Evolutionary conservation across 371 early-diverging fungal genomes (phyloP), one percentile per base, ranked within the genome.

Genomic region (Lichtheimia hyalospora): DNA sequence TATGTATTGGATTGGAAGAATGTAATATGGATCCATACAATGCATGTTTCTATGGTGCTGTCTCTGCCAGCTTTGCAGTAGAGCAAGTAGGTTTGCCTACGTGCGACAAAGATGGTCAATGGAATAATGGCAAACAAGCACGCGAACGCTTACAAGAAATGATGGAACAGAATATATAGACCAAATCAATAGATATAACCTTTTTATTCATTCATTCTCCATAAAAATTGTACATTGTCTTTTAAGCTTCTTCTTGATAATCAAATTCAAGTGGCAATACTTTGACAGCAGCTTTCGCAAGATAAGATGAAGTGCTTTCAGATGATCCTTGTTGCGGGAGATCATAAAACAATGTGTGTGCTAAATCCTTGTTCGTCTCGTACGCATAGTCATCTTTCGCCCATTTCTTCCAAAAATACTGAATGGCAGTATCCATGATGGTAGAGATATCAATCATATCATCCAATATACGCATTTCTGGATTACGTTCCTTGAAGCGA

Each of bases 321-420:
- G 63, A 24, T 25, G 69, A 68, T 3, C 82, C 88, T 25, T 89
- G 86, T 39, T 85, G 82, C 3, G 89, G 89, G 62, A 93, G 63
- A 70, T 94, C 93, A 71, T 87, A 94, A 68, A 94, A 94, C 68
- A 92, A 65, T 8, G 84, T 72, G 21, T 87, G 75, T 5, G 91
- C 91, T 52, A 89, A 61, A 0, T 75, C 71, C 43, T 87, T 88
- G 60, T 89, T 84, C 48, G 81, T 68, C n/a, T 84, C 82, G 62
- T 86, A 88, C 7, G 63, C 72, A 10, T 80, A 71, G 34, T 65
- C 53, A 3, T 55, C 56, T 48, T 64, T 69, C 1, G 78, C 72
- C 90, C 91, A 91, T 18, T 77, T 69, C 12, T 60, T 66, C 93
- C 93, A 94, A 66, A 89, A 91, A 18, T 63, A 67, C 16, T 74